phyloP scores from a whole-genome alignment of 108 stramenopile genomes.

The Fragilaria crotonensis region DNA sequence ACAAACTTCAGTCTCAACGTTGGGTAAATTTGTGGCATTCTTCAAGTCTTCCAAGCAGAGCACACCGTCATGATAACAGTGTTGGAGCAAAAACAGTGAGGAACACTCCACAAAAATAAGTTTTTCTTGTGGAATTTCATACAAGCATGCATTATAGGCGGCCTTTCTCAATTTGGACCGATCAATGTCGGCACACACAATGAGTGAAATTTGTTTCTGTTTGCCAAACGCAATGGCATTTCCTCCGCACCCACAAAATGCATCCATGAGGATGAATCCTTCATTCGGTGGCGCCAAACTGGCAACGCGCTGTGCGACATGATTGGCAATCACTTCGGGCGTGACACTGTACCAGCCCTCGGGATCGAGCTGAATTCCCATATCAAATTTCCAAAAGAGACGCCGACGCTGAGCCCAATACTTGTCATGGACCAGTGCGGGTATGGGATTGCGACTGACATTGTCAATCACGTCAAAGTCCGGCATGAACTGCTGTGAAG shows the following conservation, averaged over 20 bases:
- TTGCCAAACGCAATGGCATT: conserved; percentile 73
- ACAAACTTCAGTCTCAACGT: neutral
- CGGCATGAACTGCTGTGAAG: conserved; percentile 8
- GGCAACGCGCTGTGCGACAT: conserved; percentile 41
- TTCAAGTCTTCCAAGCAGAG: neutral
- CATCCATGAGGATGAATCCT: conserved; percentile 45
- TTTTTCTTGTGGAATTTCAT: conserved; percentile 38
- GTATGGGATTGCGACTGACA: conserved; percentile 65
- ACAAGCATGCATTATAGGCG: conserved; percentile 63
- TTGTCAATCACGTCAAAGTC: conserved; percentile 30
- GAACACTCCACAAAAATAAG: conserved; percentile 62
- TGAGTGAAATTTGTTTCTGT: conserved; percentile 24
- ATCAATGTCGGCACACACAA: conserved; percentile 65
- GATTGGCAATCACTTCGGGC: conserved; percentile 74
- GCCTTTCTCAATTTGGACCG: conserved; percentile 49
- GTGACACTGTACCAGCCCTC: conserved; percentile 78
- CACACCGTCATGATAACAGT: conserved; percentile 20
- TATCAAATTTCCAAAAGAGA: conserved; percentile 65
- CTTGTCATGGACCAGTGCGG: conserved; percentile 42
- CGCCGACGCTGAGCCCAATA: conserved; percentile 78
- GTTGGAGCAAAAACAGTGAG: conserved; percentile 40
- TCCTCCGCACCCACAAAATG: conserved; percentile 83
- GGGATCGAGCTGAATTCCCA: conserved; percentile 69
- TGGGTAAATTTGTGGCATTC: neutral
- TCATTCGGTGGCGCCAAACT: neutral